phyloP scores from a whole-genome alignment of 75 land plant genomes.

The Cryptomeria japonica region DNA sequence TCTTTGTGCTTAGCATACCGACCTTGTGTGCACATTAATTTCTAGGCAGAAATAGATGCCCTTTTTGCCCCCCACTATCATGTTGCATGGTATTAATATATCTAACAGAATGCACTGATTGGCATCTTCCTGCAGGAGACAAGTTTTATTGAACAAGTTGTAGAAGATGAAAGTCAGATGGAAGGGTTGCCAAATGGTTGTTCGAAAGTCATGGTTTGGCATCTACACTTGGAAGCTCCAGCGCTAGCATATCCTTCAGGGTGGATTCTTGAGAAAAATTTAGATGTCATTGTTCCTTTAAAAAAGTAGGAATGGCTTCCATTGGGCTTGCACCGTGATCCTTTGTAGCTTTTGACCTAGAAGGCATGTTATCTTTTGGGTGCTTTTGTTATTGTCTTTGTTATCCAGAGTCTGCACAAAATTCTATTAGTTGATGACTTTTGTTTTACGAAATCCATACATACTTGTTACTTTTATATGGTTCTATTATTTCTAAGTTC shows the following conservation, averaged over 20 bases:
- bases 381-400: neutral
- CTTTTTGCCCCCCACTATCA: neutral
- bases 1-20: too few species aligned
- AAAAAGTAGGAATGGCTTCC: neutral
- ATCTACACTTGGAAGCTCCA: constrained; percentile 54
- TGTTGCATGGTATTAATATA: neutral
- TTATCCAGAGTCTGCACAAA: too few species aligned
- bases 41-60: neutral
- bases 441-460: neutral
- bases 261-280: constrained; percentile 57
- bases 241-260: constrained; percentile 49
- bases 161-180: constrained; percentile 93
- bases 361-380: constrained; percentile 8
- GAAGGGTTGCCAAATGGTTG: constrained; percentile 64
- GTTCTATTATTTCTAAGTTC: neutral
- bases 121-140: constrained; percentile 48
- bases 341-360: neutral
- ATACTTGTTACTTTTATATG: neutral
- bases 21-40: neutral
- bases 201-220: constrained; percentile 85
- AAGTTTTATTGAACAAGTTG: constrained; percentile 72
- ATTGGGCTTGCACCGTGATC: neutral
- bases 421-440: neutral
- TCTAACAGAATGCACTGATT: neutral
- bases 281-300: constrained; percentile 40